phyloP scores from a whole-genome alignment of 2,329 filamentous ascomycete species.

The Stagonosporopsis cucurbitacearum region DNA sequence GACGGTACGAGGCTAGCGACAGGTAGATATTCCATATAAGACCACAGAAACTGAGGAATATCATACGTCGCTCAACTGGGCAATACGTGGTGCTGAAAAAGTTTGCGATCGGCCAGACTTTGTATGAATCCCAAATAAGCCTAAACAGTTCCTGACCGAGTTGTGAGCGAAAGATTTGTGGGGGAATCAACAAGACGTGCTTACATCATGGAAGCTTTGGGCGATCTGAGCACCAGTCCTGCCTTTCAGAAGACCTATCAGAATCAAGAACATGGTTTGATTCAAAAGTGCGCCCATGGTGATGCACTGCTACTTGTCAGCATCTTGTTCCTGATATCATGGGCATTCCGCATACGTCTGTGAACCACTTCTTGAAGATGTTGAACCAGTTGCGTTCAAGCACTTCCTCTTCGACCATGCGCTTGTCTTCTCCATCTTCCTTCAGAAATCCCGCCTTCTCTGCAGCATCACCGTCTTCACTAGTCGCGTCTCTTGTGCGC shows the following conservation, averaged over 20 bases:
- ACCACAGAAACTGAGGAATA: slow-evolving; percentile 75
- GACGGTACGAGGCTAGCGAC: slow-evolving; percentile 63
- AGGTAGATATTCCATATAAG: slow-evolving; percentile 78
- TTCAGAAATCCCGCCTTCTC: slow-evolving; percentile 39
- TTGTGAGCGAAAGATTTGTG: slow-evolving; percentile 46
- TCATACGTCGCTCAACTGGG: slow-evolving; percentile 71
- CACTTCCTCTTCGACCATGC: slow-evolving; percentile 37
- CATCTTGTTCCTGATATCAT: background rate
- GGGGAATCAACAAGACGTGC: slow-evolving; percentile 32
- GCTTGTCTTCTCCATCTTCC: slow-evolving; percentile 38
- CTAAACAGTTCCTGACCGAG: slow-evolving; percentile 37
- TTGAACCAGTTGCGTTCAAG: slow-evolving; percentile 58
- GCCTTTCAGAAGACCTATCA: slow-evolving; percentile 60
- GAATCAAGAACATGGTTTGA: slow-evolving; percentile 68
- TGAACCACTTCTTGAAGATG: slow-evolving; percentile 69
- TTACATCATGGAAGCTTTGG: slow-evolving; percentile 49
- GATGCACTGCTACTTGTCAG: slow-evolving; percentile 53
- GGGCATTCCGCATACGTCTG: slow-evolving; percentile 56
- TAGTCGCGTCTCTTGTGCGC: slow-evolving; percentile 20
- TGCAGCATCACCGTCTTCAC: slow-evolving; percentile 27
- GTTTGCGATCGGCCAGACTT: slow-evolving; percentile 75
- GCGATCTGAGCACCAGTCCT: slow-evolving; percentile 41
- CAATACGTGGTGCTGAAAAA: slow-evolving; percentile 73
- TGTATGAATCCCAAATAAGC: slow-evolving; percentile 67
- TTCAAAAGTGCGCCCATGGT: slow-evolving; percentile 70